A percentile compares a stretch with the other conserved stretches of the same genome.
Conservation (phyloP, 305 asterid genomes). For the Fraxinus nigra region DNA sequence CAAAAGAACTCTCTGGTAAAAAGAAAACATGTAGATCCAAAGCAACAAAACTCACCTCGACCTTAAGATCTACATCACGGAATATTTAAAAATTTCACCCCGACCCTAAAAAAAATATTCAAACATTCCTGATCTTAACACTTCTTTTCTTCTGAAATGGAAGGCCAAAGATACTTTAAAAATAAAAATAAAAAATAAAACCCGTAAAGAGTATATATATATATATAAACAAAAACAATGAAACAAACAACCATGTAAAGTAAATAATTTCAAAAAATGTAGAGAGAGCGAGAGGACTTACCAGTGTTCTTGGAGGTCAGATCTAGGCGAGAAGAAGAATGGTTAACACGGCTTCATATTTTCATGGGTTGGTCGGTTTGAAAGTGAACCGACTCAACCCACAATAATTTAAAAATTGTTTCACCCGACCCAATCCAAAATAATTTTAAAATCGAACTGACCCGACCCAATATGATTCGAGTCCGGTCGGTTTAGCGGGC, state of each 20-base stretch:
- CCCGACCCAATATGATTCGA: too few relatives aligned
- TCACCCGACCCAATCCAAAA: too few relatives aligned
- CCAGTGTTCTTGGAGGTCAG: not conserved
- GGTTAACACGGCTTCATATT: too few relatives aligned
- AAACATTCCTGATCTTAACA: constrained; percentile 65
- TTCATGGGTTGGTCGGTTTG: too few relatives aligned
- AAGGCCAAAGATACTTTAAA: constrained; percentile 16
- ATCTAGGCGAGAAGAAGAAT: not conserved
- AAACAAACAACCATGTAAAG: not conserved
- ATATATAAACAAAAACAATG: constrained; percentile 26
- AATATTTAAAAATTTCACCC: not conserved
- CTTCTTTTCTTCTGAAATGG: constrained; percentile 64
- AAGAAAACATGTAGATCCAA: not conserved
- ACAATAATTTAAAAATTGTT: too few relatives aligned
- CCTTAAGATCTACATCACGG: not conserved
- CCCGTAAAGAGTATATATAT: constrained; percentile 19
- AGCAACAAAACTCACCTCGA: not conserved
- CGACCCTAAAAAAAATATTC: too few relatives aligned
- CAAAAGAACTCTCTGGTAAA: not conserved
- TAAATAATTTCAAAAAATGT: not conserved
- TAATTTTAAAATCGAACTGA: too few relatives aligned
- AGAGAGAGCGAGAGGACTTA: not conserved
- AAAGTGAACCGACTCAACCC: too few relatives aligned
- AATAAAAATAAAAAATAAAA: not conserved
- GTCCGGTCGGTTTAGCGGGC: too few relatives aligned